These are phyloP conservation scores for Alternaria gaisen DNA, from an alignment of 2,329 filamentous ascomycete genomes.

Conservation along the genomic window DNA sequence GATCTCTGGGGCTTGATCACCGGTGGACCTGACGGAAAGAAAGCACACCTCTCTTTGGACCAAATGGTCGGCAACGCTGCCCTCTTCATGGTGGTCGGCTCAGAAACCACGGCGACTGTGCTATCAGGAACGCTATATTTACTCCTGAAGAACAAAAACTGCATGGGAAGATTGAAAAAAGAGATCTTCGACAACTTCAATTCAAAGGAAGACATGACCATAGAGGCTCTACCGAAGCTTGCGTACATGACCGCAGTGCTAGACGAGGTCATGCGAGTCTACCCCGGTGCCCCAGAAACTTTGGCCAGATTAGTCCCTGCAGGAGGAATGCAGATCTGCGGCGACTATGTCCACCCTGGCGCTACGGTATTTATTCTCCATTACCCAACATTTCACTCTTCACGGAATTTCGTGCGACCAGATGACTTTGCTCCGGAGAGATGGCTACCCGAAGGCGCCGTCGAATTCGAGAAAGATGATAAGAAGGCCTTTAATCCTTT, in stretches of 20 bases:
- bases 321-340: slow-evolving; percentile 6
- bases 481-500: slow-evolving; percentile 13
- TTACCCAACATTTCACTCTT: slow-evolving; percentile 7
- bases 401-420: slow-evolving; percentile 8
- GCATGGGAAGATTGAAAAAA: background rate
- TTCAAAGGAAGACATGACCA: slow-evolving; percentile 11
- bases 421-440: slow-evolving; percentile 5
- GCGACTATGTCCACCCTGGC: slow-evolving; percentile 2
- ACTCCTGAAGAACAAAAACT: background rate
- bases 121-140: slow-evolving; percentile 4
- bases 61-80: slow-evolving; percentile 12
- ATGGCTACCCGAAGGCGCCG: slow-evolving; percentile 4
- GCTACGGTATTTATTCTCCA: slow-evolving; percentile 8
- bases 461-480: slow-evolving; percentile 7
- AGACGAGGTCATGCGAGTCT: slow-evolving; percentile 12
- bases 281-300: slow-evolving; percentile 13
- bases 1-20: slow-evolving; percentile 13
- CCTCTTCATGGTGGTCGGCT: slow-evolving; percentile 13
- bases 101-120: slow-evolving; percentile 10
- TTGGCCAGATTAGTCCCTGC: slow-evolving; percentile 11
- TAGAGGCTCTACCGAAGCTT: slow-evolving; percentile 7
- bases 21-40: background rate
- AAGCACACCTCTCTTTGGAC: slow-evolving; percentile 9
- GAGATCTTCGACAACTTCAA: slow-evolving; percentile 5
- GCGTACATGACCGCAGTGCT: slow-evolving; percentile 12